These are phyloP conservation scores for Eremothecium gossypii DNA, from an alignment of 1,139 yeast species.

Conservation along the genomic window DNA sequence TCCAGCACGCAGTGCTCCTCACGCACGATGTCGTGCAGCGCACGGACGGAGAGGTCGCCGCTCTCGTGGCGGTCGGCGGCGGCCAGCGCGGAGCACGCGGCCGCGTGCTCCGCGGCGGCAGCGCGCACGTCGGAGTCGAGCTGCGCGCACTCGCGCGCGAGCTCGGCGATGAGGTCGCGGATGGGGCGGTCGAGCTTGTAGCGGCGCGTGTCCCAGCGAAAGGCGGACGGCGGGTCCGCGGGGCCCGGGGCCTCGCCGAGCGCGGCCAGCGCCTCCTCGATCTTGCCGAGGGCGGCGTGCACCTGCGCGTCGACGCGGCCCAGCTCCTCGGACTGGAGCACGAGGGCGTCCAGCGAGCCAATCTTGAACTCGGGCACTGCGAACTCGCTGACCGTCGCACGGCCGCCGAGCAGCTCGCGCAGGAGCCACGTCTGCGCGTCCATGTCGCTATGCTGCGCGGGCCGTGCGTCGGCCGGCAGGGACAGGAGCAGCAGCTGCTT, in stretches of 20 bases:
- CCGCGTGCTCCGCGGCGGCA: conserved; percentile 59
- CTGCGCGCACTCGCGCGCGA: conserved; percentile 69
- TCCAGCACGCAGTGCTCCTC: conserved; percentile 76
- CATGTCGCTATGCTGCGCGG: conserved; percentile 36
- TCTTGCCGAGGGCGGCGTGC: conserved; percentile 57
- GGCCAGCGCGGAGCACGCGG: conserved; percentile 72
- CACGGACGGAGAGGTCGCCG: conserved; percentile 86
- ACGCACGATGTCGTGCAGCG: conserved; percentile 80
- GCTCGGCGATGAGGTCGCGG: conserved; percentile 58
- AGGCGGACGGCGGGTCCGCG: conserved; percentile 53
- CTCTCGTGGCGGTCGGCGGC: conserved; percentile 89
- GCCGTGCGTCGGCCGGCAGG: conserved; percentile 41
- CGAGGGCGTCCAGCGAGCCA: conserved; percentile 88
- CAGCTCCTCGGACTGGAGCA: conserved; percentile 84
- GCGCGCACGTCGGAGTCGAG: conserved; percentile 76
- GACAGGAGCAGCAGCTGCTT: conserved; percentile 36
- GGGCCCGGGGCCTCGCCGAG: conserved; percentile 36
- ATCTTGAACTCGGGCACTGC: conserved; percentile 83
- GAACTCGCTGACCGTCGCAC: conserved; percentile 33
- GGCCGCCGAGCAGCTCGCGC: conserved; percentile 29
- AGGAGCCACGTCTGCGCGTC: conserved; percentile 34
- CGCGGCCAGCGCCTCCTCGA: conserved; percentile 64
- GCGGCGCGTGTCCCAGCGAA: conserved; percentile 81
- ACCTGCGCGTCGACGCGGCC: conserved; percentile 71
- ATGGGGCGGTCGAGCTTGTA: conserved; percentile 80